These are phyloP conservation scores for Pyrenophora graminea DNA, from an alignment of 2,329 filamentous ascomycete species.

Conservation along the genomic window DNA sequence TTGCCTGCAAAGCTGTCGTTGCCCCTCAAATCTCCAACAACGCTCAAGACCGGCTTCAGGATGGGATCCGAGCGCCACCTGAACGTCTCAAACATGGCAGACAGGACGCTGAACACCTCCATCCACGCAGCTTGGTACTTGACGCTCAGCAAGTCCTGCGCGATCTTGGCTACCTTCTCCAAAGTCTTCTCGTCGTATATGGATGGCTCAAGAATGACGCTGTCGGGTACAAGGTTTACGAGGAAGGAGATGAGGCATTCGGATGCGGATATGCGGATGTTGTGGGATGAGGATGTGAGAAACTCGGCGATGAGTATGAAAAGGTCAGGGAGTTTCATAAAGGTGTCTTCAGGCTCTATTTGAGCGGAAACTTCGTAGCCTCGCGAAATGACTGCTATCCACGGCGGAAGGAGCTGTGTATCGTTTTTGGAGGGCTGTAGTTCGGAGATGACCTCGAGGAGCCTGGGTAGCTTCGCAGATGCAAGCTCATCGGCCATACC, in stretches of 20 bases:
- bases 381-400: slow-evolving; percentile 93
- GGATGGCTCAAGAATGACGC: slow-evolving; percentile 83
- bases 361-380: slow-evolving; percentile 94
- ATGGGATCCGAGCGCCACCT: slow-evolving; percentile 84
- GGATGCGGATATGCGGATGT: slow-evolving; percentile 91
- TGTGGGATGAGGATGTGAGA: slow-evolving; percentile 83
- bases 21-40: slow-evolving; percentile 82
- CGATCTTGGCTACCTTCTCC: slow-evolving; percentile 75
- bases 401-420: slow-evolving; percentile 89
- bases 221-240: slow-evolving; percentile 83
- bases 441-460: slow-evolving; percentile 90
- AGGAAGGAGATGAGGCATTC: slow-evolving; percentile 94
- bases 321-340: slow-evolving; percentile 83
- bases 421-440: slow-evolving; percentile 90
- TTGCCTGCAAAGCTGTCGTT: slow-evolving; percentile 91
- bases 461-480: slow-evolving; percentile 82
- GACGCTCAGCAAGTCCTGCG: slow-evolving; percentile 77
- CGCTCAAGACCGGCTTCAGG: slow-evolving; percentile 73
- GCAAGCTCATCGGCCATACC: slow-evolving; percentile 87
- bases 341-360: slow-evolving; percentile 86
- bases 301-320: slow-evolving; percentile 81
- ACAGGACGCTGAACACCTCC: slow-evolving; percentile 88
- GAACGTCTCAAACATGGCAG: slow-evolving; percentile 82
- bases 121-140: slow-evolving; percentile 94
- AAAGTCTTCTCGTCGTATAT: slow-evolving; percentile 90